These are phyloP conservation scores for Carnegiea gigantea DNA, from an alignment of 179 eudicot species.

Conservation along the genomic window DNA sequence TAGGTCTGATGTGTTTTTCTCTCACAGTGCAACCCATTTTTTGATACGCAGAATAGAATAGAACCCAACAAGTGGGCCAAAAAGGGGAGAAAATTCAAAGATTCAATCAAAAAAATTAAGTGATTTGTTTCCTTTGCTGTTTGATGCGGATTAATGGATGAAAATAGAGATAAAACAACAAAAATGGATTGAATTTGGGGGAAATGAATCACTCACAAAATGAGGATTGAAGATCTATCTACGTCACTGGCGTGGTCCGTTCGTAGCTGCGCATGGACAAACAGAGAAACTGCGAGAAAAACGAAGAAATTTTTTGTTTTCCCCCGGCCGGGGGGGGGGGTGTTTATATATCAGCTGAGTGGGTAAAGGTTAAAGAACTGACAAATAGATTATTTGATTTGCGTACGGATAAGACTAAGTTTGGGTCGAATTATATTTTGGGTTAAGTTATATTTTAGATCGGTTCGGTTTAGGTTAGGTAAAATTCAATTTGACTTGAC, in stretches of 20 bases:
- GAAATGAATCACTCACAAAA: constrained; percentile 24
- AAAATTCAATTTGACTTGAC: too few species aligned
- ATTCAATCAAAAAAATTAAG: constrained; percentile 8
- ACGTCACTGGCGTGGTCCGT: constrained; percentile 20
- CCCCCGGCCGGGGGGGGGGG: neutral
- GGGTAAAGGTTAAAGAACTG: neutral
- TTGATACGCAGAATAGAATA: constrained; percentile 3
- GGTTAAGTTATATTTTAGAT: too few species aligned
- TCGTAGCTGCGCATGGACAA: constrained; percentile 18
- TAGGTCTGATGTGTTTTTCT: constrained; percentile 75
- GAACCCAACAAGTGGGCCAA: constrained; percentile 15
- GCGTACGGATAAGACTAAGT: too few species aligned
- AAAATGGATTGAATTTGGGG: constrained; percentile 2
- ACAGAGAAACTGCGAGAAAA: neutral
- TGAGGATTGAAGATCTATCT: constrained; percentile 17
- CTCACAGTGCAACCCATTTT: constrained; percentile 84
- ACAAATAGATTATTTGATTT: too few species aligned
- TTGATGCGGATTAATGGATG: neutral
- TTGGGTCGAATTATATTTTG: too few species aligned
- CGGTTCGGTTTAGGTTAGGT: too few species aligned
- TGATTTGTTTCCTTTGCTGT: neutral
- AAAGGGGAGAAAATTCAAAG: neutral
- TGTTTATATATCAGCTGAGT: constrained; percentile 10
- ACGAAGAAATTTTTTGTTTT: neutral
- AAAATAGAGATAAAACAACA: too few species aligned